A percentile compares a stretch with the other conserved stretches of the same genome.
phyloP scores from a whole-genome alignment of 2,329 filamentous ascomycete genomes.

The Sporothrix variecibatus region DNA sequence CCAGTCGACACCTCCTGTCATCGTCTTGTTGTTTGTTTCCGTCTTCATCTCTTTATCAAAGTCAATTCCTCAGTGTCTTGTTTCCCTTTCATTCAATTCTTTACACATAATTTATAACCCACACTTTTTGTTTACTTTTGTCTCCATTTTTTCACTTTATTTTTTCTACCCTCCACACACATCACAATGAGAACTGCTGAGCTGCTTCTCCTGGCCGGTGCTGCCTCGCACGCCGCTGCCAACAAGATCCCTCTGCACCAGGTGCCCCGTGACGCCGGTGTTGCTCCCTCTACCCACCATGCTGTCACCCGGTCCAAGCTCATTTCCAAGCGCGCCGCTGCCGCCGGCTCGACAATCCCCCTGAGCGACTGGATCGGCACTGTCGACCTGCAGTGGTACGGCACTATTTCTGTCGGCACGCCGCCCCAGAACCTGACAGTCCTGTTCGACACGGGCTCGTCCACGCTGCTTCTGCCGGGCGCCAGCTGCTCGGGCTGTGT shows the following conservation, averaged over 20 bases:
- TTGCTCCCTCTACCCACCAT: neutral
- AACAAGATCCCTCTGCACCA: neutral
- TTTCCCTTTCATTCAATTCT: neutral
- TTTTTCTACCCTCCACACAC: neutral
- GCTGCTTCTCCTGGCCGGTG: slow-evolving; percentile 8
- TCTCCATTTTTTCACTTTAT: neutral
- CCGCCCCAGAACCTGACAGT: slow-evolving; percentile 37
- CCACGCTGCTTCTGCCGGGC: slow-evolving; percentile 36
- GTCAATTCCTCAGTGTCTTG: neutral
- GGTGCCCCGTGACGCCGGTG: neutral
- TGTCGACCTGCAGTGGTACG: slow-evolving; percentile 31
- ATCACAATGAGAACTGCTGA: neutral
- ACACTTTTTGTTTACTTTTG: neutral
- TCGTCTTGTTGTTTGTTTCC: neutral
- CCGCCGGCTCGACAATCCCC: neutral
- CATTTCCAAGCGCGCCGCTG: neutral
- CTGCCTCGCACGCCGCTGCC: neutral
- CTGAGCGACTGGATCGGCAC: slow-evolving; percentile 21
- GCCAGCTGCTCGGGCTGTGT: slow-evolving; percentile 36
- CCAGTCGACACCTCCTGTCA: neutral
- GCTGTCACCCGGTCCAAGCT: neutral
- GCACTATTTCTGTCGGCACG: slow-evolving; percentile 28
- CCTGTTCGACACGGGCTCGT: slow-evolving; percentile 38
- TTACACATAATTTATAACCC: neutral
- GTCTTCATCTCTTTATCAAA: neutral